Conservation (phyloP, 352 stramenopile species). For the Phytophthora hybrid region DNA sequence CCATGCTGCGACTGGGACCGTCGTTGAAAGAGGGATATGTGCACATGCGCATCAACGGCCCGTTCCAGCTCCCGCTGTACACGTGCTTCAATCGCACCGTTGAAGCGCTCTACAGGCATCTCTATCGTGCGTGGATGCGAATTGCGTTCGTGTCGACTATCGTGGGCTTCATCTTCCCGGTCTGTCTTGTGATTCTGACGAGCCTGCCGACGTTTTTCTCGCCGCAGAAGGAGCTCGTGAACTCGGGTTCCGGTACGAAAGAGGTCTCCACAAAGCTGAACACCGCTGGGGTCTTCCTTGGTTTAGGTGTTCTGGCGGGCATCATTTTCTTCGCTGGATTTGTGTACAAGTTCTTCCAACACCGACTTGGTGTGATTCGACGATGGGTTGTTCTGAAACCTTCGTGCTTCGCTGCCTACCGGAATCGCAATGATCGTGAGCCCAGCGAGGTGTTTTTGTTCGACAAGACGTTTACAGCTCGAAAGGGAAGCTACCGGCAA, state of each 20-base stretch:
- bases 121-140: conserved; percentile 89
- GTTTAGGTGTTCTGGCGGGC: conserved; percentile 53
- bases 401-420: conserved; percentile 85
- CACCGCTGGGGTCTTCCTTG: conserved; percentile 61
- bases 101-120: conserved; percentile 82
- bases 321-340: conserved; percentile 80
- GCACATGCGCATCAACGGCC: conserved; percentile 90
- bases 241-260: conserved; percentile 40
- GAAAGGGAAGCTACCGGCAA: conserved; percentile 83
- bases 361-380: conserved; percentile 84
- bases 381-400: conserved; percentile 90
- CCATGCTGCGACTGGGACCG: conserved; percentile 77
- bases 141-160: conserved; percentile 85
- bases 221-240: conserved; percentile 67
- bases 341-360: conserved; percentile 91
- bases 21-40: conserved; percentile 90
- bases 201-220: conserved; percentile 75
- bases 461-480: conserved; percentile 82
- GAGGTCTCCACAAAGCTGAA: conserved; percentile 62
- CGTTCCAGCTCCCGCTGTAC: conserved; percentile 87
- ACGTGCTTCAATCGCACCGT: conserved; percentile 88
- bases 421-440: conserved; percentile 75
- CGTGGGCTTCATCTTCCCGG: conserved; percentile 83
- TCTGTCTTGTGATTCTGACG: conserved; percentile 78
- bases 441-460: conserved; percentile 90